Evolutionary conservation across 805 yeast genomes (phyloP), one percentile per base, ranked within the genome.

Genomic region (Danielia oregonensis): DNA sequence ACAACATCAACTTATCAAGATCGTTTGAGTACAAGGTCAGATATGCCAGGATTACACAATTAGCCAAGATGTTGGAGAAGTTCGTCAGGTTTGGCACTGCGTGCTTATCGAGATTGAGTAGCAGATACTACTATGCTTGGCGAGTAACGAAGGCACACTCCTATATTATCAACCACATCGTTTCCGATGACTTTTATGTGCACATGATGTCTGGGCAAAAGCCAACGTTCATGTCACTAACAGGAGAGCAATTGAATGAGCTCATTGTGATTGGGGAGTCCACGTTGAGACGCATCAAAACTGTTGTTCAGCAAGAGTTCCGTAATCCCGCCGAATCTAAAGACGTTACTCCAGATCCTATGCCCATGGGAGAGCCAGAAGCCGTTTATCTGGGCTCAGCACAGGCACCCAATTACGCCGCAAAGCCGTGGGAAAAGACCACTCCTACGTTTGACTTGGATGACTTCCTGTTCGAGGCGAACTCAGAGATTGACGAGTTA

Each of bases 11-110:
- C 24, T 14, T 61, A 36, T 29, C 32, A 8, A 35, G 28, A 5
- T 48, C 51, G 18, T 18, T 29, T 0, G 35, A 30, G 1, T 62
- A 62, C 43, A 44, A 45, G 14, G 30, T 44, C 5, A 46, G 43
- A 17, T 59, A 47, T 37, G 34, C 46, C 7, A 55, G 52, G 19
- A 40, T 57, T 12, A 43, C 54, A 39, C 47, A 47, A 30, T 38
- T 49, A 70, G 12, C 49, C 63, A 30, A 52, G 52, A 5, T 70
- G 70, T 36, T 64, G 68, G 67, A 65, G 63, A 23, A 49, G 54
- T 12, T 46, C 17, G 23, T 40, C 28, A 29, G 16, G 1, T 44
- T 24, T 29, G 32, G 33, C 28, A 30, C 29, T 13, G 29, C 42
- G 8, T 42, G 48, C 33, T 18, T 44, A 17, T 32, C 47, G 9